Conservation (phyloP, 768 basidiomycete species). For the Phaeolepiota aurea region DNA sequence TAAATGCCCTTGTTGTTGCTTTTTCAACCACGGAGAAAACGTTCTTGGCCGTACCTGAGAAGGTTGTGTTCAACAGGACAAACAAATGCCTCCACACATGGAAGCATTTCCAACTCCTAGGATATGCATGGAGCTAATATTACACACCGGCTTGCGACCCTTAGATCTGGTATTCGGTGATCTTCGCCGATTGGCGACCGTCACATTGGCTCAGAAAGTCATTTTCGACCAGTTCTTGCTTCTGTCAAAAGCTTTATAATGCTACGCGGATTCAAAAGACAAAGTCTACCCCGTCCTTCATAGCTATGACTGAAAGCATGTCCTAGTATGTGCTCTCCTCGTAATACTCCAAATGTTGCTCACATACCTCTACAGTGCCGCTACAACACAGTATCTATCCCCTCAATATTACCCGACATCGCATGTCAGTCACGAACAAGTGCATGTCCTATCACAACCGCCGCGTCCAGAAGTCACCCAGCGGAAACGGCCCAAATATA, state of each 20-base stretch:
- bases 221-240: constrained; percentile 28
- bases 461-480: constrained; percentile 41
- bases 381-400: constrained; percentile 33
- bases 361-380: constrained; percentile 18
- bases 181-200: constrained; percentile 40
- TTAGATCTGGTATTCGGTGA: constrained; percentile 67
- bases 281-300: constrained; percentile 26
- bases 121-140: constrained; percentile 26
- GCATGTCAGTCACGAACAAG: constrained; percentile 28
- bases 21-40: constrained; percentile 16
- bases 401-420: constrained; percentile 32
- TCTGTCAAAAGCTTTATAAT: constrained; percentile 40
- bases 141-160: constrained; percentile 50
- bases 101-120: constrained; percentile 30
- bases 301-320: constrained; percentile 42
- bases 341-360: constrained; percentile 7
- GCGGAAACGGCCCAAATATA: constrained; percentile 87
- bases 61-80: constrained; percentile 25
- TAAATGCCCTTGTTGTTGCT: constrained; percentile 1
- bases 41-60: constrained; percentile 27
- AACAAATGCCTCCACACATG: constrained; percentile 39
- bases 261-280: constrained; percentile 31
- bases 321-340: constrained; percentile 38
- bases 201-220: constrained; percentile 30
- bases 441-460: constrained; percentile 40